phyloP scores from a whole-genome alignment of 108 stramenopile species.

The Stephanodiscus triporus region DNA sequence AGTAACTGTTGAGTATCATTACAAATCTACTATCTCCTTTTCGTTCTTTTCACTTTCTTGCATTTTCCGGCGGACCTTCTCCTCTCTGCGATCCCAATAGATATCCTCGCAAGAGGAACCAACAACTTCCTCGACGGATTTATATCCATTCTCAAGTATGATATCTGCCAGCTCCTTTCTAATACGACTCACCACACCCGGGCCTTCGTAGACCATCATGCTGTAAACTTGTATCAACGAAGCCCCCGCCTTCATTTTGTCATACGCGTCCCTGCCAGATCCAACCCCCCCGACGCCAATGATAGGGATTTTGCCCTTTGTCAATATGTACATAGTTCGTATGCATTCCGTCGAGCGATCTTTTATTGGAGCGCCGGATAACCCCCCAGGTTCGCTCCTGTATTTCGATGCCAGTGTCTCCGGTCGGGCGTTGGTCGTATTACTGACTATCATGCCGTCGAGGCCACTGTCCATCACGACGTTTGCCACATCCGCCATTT shows the following conservation, averaged over 20 bases:
- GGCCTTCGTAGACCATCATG: slow-evolving; percentile 89
- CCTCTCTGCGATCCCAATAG: slow-evolving; percentile 61
- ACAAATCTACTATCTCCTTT: slow-evolving; percentile 24
- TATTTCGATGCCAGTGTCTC: slow-evolving; percentile 49
- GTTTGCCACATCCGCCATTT: slow-evolving; percentile 77
- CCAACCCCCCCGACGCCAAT: slow-evolving; percentile 95
- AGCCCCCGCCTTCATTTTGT: slow-evolving; percentile 93
- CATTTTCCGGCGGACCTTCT: slow-evolving; percentile 35
- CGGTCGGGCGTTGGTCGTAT: slow-evolving; percentile 89
- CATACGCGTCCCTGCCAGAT: slow-evolving; percentile 86
- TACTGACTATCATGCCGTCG: slow-evolving; percentile 93
- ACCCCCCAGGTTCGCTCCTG: slow-evolving; percentile 80
- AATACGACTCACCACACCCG: slow-evolving; percentile 78
- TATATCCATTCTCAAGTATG: slow-evolving; percentile 64
- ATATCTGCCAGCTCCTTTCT: slow-evolving; percentile 71
- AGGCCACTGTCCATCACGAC: slow-evolving; percentile 63
- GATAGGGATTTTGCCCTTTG: slow-evolving; percentile 85
- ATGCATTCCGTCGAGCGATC: slow-evolving; percentile 87
- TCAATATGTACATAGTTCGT: slow-evolving; percentile 74
- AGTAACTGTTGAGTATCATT: no score
- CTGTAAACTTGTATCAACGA: slow-evolving; percentile 92
- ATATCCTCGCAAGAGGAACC: slow-evolving; percentile 76
- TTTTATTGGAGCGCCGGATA: slow-evolving; percentile 87
- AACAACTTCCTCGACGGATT: slow-evolving; percentile 62
- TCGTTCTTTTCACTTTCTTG: slow-evolving; percentile 13